A percentile compares a stretch with the other conserved stretches of the same genome.
phyloP scores from a whole-genome alignment of 768 basidiomycete genomes.

The Lactifluus rugatus region DNA sequence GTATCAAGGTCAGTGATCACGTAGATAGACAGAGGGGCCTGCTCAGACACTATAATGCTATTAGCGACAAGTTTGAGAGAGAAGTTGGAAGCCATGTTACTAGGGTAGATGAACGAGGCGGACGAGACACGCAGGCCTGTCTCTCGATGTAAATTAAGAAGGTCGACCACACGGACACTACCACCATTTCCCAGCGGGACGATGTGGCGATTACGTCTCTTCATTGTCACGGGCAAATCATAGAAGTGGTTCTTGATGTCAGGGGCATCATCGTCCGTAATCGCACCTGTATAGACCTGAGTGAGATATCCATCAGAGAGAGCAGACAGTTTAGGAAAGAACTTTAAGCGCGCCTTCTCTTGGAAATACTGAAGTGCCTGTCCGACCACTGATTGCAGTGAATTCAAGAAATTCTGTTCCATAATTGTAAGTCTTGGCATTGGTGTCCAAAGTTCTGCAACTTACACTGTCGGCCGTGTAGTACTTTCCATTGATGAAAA shows the following conservation, averaged over 20 bases:
- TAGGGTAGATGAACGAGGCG: slow-evolving; percentile 52
- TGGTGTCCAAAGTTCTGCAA: neutral
- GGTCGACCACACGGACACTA: slow-evolving; percentile 42
- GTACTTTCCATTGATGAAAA: slow-evolving; percentile 40
- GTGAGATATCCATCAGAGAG: neutral
- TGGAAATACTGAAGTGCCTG: slow-evolving; percentile 61
- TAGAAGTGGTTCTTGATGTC: slow-evolving; percentile 76
- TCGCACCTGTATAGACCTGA: slow-evolving; percentile 45
- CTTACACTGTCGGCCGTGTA: slow-evolving; percentile 8
- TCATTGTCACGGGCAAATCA: slow-evolving; percentile 65
- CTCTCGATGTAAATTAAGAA: slow-evolving; percentile 44
- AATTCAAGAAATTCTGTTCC: slow-evolving; percentile 52
- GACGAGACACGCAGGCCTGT: slow-evolving; percentile 35
- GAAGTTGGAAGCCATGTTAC: slow-evolving; percentile 31
- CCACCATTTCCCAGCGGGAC: slow-evolving; percentile 41
- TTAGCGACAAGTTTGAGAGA: slow-evolving; percentile 22
- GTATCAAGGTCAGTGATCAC: slow-evolving; percentile 75
- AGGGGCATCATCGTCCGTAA: slow-evolving; percentile 43
- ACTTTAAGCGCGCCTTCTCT: slow-evolving; percentile 44
- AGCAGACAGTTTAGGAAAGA: neutral
- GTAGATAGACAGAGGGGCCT: slow-evolving; percentile 41
- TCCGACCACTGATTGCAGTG: slow-evolving; percentile 49
- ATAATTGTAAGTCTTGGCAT: neutral
- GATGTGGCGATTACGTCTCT: slow-evolving; percentile 69
- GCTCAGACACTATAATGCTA: slow-evolving; percentile 11